Base-by-base conservation (phyloP, 805 yeast species). In the Kodamaea leandrae region DNA sequence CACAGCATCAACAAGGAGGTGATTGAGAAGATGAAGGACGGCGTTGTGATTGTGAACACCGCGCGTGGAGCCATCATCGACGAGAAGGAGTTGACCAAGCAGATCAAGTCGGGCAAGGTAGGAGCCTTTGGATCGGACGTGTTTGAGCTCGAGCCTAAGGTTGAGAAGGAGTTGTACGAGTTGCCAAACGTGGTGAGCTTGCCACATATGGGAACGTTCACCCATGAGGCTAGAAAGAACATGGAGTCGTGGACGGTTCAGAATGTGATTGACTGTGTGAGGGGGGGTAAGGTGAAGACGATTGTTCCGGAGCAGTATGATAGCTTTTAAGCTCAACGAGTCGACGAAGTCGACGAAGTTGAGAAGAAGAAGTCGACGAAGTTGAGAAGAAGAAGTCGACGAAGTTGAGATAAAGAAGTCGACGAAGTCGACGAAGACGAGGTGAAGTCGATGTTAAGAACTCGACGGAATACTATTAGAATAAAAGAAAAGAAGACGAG, bases 171-270 rank as follows among this genome's bases (percentile, higher is more conserved):
- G 45, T 65, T 85, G 47, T 62, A 74, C 36, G 65, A 68, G 21
- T 63, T 83, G 62, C 84, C 86, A 10, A 82, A 83, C 48, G 86
- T 81, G n/a, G 71, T 84, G 9, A 76, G 86, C 25, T 67, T 86
- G 49, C 97, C 97, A 12, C 97, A 89, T 60, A 80, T 86, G 83
- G 97, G 96, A 19, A 86, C 96, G 0, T 80, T 80, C 57, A 71
- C 91, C 4, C 63, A 64, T 39, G 95, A 88, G 63, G 84, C 96
- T 3, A 77, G 84, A 54, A 65, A 71, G 50, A 75, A 76, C 51
- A 86, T 93, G 96, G 96, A 90, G 64, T 80, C 77, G 51, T 78
- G 78, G 58, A 87, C 83, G 23, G 80, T 86, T 19, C 72, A 74
- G 23, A 93, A 91, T 60, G 78, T 86, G 6, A 64, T 67, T 32